Conservation (phyloP, 495 filamentous ascomycete species). For the Daldinia bambusicola region DNA sequence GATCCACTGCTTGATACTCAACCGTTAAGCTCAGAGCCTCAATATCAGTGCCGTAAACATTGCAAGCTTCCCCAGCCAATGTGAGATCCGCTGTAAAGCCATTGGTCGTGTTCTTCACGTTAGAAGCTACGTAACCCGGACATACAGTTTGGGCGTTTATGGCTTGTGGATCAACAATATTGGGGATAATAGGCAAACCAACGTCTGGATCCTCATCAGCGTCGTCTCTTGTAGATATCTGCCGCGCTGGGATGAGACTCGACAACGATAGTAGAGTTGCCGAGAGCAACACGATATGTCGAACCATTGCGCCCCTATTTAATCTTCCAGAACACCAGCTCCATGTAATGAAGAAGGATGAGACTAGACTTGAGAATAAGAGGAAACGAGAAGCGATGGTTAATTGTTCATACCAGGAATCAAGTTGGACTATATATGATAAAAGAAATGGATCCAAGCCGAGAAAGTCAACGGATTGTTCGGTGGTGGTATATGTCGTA, state of each 20-base stretch:
- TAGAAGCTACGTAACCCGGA: slow-evolving; percentile 77
- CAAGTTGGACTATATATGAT: slow-evolving; percentile 14
- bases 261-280: slow-evolving; percentile 10
- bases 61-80: slow-evolving; percentile 74
- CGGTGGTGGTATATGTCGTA: slow-evolving; percentile 14
- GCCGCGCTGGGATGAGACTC: slow-evolving; percentile 13
- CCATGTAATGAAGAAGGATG: slow-evolving; percentile 18
- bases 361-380: slow-evolving; percentile 25
- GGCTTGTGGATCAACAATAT: slow-evolving; percentile 77
- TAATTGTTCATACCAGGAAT: slow-evolving; percentile 29
- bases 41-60: slow-evolving; percentile 78
- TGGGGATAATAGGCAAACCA: slow-evolving; percentile 71
- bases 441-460: slow-evolving; percentile 14
- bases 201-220: slow-evolving; percentile 25
- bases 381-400: slow-evolving; percentile 29
- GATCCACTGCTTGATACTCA: slow-evolving; percentile 74
- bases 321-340: slow-evolving; percentile 18
- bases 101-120: slow-evolving; percentile 61
- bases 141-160: slow-evolving; percentile 77
- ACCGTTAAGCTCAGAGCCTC: slow-evolving; percentile 71
- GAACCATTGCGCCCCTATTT: slow-evolving; percentile 26
- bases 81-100: slow-evolving; percentile 70
- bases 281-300: slow-evolving; percentile 21
- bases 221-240: slow-evolving; percentile 12
- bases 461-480: slow-evolving; percentile 11